A percentile compares a stretch with the other conserved stretches of the same genome.
Evolutionary conservation across 2,329 filamentous ascomycete genomes (phyloP).

Genomic region (Diaporthe capsici): DNA sequence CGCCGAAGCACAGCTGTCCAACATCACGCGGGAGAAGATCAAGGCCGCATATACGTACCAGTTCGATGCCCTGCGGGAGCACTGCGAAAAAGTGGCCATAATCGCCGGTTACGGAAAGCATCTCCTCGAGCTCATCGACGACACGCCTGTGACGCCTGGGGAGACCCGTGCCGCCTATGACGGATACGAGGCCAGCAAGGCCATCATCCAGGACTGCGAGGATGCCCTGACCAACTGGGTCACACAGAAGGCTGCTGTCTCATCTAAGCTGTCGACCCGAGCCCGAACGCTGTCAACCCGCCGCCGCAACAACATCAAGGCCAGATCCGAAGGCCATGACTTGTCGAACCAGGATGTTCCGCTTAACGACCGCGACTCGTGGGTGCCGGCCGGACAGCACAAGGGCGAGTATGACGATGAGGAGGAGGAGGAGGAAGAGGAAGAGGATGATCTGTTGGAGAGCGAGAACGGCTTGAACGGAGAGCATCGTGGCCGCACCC

Average conservation of each 20-base stretch:
- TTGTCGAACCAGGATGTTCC: slow-evolving; percentile 86
- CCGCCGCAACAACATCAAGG: slow-evolving; percentile 79
- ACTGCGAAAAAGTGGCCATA: slow-evolving; percentile 98
- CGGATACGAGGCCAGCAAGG: slow-evolving; percentile 98
- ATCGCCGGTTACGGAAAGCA: slow-evolving; percentile 99
- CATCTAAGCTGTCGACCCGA: slow-evolving; percentile 87
- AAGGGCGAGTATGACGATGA: slow-evolving; percentile 70
- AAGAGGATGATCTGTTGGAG: slow-evolving; percentile 55
- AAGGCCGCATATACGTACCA: slow-evolving; percentile 99
- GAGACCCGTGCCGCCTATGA: slow-evolving; percentile 97
- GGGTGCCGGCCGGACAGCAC: slow-evolving; percentile 81
- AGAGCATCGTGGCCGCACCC: slow-evolving; percentile 69
- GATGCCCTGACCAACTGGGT: slow-evolving; percentile 99
- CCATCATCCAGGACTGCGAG: slow-evolving; percentile 99
- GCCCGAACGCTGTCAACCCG: slow-evolving; percentile 90
- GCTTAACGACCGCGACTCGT: slow-evolving; percentile 83
- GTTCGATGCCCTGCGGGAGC: slow-evolving; percentile 96
- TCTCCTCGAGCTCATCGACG: slow-evolving; percentile 95
- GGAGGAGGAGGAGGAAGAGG: slow-evolving; percentile 76
- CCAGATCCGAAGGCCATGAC: slow-evolving; percentile 82
- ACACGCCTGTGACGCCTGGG: slow-evolving; percentile 95
- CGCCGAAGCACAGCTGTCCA: slow-evolving; percentile 96
- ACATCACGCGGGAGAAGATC: slow-evolving; percentile 99
- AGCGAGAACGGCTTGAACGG: slow-evolving; percentile 68
- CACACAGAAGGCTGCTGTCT: slow-evolving; percentile 87